Evolutionary conservation across 2,329 filamentous ascomycete genomes (phyloP).

Genomic region (Gyromitra esculenta): DNA sequence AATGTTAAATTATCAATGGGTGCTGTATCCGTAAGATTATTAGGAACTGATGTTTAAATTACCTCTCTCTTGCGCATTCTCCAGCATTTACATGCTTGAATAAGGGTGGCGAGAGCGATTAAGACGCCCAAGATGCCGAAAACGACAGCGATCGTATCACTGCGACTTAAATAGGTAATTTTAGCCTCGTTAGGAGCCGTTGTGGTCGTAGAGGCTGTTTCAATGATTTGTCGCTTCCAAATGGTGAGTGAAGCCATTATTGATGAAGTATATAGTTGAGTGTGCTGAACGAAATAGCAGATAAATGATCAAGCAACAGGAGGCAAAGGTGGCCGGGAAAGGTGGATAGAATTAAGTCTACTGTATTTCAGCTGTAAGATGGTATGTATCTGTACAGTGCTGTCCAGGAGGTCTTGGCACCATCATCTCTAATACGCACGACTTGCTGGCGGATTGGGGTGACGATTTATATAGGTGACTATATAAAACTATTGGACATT

Average conservation of each 20-base stretch:
- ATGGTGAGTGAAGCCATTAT: not conserved
- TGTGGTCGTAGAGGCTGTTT: not conserved
- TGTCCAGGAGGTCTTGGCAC: no score
- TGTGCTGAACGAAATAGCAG: not conserved
- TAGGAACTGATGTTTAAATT: not conserved
- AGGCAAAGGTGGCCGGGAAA: no score
- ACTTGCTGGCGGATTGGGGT: no score
- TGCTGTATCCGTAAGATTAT: not conserved
- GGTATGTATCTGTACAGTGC: no score
- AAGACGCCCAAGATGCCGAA: slow-evolving; percentile 2
- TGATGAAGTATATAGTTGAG: not conserved
- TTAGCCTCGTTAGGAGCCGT: not conserved
- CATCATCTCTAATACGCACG: no score
- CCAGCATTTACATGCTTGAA: slow-evolving; percentile 2
- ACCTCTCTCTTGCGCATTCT: not conserved
- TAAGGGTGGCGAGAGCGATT: not conserved
- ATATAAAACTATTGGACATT: no score
- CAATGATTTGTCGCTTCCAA: not conserved
- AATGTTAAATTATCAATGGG: not conserved
- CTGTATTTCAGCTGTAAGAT: no score
- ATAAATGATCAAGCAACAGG: not conserved
- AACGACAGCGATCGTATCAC: slow-evolving; percentile 16
- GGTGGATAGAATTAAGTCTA: no score
- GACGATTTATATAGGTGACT: no score
- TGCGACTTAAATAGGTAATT: not conserved